Evolutionary conservation across 495 filamentous ascomycete species (phyloP).

Genomic region (Penicillium taxi): DNA sequence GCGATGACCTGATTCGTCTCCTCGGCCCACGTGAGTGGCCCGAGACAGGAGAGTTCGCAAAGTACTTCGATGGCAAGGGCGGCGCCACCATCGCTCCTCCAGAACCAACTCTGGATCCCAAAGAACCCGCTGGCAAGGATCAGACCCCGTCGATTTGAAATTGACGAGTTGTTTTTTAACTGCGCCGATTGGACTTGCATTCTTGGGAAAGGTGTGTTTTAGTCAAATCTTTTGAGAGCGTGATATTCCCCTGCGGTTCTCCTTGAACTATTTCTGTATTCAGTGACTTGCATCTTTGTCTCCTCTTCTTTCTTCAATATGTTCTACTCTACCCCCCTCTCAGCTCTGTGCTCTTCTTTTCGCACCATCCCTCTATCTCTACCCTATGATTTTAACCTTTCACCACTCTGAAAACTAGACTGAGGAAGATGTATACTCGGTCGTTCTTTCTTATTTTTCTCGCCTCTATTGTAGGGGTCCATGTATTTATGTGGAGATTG

Average conservation of each 20-base stretch:
- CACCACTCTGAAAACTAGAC: conserved; percentile 4
- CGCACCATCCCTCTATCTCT: conserved; percentile 12
- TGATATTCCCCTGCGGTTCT: conserved; percentile 26
- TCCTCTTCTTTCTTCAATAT: conserved; percentile 16
- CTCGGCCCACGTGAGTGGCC: conserved; percentile 75
- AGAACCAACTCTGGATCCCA: conserved; percentile 37
- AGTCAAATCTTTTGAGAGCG: conserved; percentile 12
- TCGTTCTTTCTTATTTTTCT: too few relatives aligned
- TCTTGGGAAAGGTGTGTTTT: conserved; percentile 12
- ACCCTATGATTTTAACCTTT: conserved; percentile 12
- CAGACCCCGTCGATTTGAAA: conserved; percentile 36
- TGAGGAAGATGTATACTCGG: too few relatives aligned
- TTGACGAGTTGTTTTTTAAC: conserved; percentile 11
- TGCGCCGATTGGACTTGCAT: conserved; percentile 17
- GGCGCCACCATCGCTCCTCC: conserved; percentile 49
- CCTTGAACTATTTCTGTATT: conserved; percentile 30
- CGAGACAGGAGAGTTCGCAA: conserved; percentile 79
- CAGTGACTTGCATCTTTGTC: conserved; percentile 30
- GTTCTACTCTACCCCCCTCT: conserved; percentile 15
- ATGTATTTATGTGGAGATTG: too few relatives aligned
- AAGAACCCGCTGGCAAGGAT: conserved; percentile 32
- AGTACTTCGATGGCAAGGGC: conserved; percentile 66
- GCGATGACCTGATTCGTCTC: conserved; percentile 86
- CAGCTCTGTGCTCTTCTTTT: conserved; percentile 17
- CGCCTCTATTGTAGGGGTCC: conserved; percentile 1